Base-by-base conservation (phyloP, 257 asterid genomes). In the Fraxinus americana region DNA sequence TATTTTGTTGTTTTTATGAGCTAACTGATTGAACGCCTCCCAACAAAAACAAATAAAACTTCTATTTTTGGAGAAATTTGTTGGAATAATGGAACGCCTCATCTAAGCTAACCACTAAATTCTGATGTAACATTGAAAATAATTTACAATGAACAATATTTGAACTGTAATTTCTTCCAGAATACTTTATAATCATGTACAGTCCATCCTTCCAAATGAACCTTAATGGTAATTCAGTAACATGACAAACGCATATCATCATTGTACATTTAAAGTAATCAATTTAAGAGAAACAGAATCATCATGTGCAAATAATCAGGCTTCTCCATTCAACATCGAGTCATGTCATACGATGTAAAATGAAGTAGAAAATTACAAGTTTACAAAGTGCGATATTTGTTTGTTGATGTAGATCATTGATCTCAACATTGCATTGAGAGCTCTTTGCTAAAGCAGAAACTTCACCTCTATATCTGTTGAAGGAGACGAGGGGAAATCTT, bases 341-440 rank as follows among this genome's bases (percentile, higher is more conserved):
- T 57, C 8, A 9, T 9, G 11, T 57, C 11, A 57, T 3, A 0
- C 21, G 66, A 57, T 57, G 27, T 57, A 19, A 57, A 65, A 16
- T 11, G 29, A 74, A 71, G 27, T 48, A 16, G 5, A 19, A 73
- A 21, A 30, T 3, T 21, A 4, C 7, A 35, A 61, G 72, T 85
- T 82, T 78, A 85, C 90, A 43, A 16, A 45, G 67, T 52, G 78
- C 16, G 85, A 81, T 43, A 85, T 13, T 35, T 83, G 84, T 27
- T 83, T 78, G 13, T 39, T 71, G 80, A 87, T 87, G 80, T 87
- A 82, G 68, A 78, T 39, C 83, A 85, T 77, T 5, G 91, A 87
- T 83, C 85, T 81, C 75, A 85, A 57, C 68, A 85, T 83, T 8
- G 87, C 91, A 45, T 87, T 89, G 0, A 87, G 88, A 63, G 41